These are phyloP conservation scores for Alnus rubra DNA, from an alignment of 306 rosid genomes.

Conservation along the genomic window DNA sequence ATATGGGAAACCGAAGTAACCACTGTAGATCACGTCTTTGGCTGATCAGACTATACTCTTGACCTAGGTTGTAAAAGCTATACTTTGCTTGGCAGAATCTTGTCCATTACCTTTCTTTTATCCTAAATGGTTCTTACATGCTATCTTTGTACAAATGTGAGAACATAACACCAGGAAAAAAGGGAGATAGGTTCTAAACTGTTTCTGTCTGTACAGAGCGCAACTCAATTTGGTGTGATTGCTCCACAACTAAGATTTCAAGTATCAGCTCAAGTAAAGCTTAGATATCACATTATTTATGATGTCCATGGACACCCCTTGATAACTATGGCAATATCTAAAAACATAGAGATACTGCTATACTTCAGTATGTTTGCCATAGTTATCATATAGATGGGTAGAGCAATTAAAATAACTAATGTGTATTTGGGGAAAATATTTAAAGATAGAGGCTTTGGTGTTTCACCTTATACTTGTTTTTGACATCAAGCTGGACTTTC, in stretches of 20 bases:
- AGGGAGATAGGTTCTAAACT: not conserved
- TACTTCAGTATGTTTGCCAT: too few species aligned
- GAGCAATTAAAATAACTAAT: not conserved
- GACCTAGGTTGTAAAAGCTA: constrained; percentile 2
- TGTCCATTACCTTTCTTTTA: not conserved
- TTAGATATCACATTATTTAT: not conserved
- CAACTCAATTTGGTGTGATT: not conserved
- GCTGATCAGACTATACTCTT: not conserved
- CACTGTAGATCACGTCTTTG: not conserved
- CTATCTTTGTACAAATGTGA: not conserved
- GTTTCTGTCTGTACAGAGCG: not conserved
- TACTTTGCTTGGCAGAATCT: not conserved
- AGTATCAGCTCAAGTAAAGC: not conserved
- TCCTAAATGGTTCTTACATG: not conserved
- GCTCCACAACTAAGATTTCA: not conserved
- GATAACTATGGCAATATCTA: too few species aligned
- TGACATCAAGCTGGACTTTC: not conserved
- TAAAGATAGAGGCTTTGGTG: not conserved
- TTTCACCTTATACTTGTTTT: not conserved
- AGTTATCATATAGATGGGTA: not conserved
- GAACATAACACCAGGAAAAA: not conserved
- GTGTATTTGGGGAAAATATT: not conserved
- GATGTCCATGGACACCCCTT: not conserved
- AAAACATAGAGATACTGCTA: too few species aligned
- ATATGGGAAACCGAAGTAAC: not conserved